These are phyloP conservation scores for Zygoascus tannicola DNA, from an alignment of 805 yeast genomes.

Conservation along the genomic window DNA sequence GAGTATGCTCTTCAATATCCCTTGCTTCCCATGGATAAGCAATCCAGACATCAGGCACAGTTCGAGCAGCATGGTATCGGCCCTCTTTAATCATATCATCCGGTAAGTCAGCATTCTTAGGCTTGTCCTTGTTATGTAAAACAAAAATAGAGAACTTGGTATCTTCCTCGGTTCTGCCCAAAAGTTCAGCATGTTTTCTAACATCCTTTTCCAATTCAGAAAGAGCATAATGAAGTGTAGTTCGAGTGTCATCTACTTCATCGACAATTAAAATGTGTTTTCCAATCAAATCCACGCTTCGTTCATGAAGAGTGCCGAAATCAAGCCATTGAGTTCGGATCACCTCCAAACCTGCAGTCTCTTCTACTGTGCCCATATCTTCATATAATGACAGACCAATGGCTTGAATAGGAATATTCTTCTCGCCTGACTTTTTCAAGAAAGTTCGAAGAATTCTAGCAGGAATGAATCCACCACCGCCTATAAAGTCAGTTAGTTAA, in stretches of 20 bases:
- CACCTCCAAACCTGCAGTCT: slow-evolving; percentile 66
- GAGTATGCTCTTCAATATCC: slow-evolving; percentile 72
- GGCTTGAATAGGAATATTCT: slow-evolving; percentile 90
- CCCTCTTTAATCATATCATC: slow-evolving; percentile 51
- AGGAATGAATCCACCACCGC: slow-evolving; percentile 95
- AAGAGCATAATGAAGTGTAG: slow-evolving; percentile 78
- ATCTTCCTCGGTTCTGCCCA: slow-evolving; percentile 48
- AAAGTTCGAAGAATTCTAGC: slow-evolving; percentile 93
- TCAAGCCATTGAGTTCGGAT: slow-evolving; percentile 87
- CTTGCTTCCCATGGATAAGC: slow-evolving; percentile 87
- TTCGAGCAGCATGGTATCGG: slow-evolving; percentile 62
- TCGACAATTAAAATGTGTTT: slow-evolving; percentile 76
- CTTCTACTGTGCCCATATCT: slow-evolving; percentile 47
- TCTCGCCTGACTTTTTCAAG: slow-evolving; percentile 76
- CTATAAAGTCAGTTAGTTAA: slow-evolving; percentile 9
- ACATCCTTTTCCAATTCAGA: slow-evolving; percentile 65
- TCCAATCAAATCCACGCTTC: slow-evolving; percentile 69
- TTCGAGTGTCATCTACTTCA: slow-evolving; percentile 89
- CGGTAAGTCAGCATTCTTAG: slow-evolving; percentile 68
- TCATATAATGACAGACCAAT: slow-evolving; percentile 88
- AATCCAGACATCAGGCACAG: slow-evolving; percentile 73
- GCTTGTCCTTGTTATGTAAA: slow-evolving; percentile 74
- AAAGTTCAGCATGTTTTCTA: slow-evolving; percentile 45
- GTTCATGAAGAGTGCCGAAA: slow-evolving; percentile 59
- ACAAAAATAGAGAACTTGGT: slow-evolving; percentile 72